Evolutionary conservation across 1,284 basidiomycete species (phyloP).

Genomic region (Gomphus bonarii): DNA sequence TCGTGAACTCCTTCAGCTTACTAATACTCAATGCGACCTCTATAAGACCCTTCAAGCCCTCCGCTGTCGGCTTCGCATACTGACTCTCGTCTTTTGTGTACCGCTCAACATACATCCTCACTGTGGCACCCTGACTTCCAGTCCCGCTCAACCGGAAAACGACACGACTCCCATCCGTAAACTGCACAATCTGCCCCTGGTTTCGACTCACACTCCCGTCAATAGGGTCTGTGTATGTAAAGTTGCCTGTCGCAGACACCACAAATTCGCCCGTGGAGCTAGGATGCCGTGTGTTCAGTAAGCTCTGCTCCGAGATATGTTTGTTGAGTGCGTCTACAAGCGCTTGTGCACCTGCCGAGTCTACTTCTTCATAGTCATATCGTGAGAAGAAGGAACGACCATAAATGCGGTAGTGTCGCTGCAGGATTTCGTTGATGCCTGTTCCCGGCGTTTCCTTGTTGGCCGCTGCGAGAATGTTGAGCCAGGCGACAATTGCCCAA

Average conservation of each 20-base stretch:
- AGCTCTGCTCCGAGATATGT: conserved; percentile 56
- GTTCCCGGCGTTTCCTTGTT: conserved; percentile 40
- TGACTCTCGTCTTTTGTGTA: conserved; percentile 79
- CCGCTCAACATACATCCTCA: conserved; percentile 86
- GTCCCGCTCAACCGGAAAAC: conserved; percentile 96
- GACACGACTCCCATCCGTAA: conserved; percentile 86
- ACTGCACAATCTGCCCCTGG: conserved; percentile 91
- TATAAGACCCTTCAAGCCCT: conserved; percentile 90
- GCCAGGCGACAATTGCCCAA: conserved; percentile 96
- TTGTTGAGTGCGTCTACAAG: conserved; percentile 75
- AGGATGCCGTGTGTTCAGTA: conserved; percentile 57
- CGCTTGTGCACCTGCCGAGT: conserved; percentile 80
- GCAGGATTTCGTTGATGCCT: conserved; percentile 84
- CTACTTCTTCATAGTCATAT: conserved; percentile 98
- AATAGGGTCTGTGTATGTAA: conserved; percentile 96
- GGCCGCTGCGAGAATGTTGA: conserved; percentile 92
- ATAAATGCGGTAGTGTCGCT: conserved; percentile 84
- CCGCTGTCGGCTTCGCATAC: conserved; percentile 70
- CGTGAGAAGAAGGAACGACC: conserved; percentile 97
- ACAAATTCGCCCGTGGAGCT: conserved; percentile 69
- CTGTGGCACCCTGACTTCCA: conserved; percentile 91
- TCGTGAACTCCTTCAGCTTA: conserved; percentile 80
- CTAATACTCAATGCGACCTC: conserved; percentile 83
- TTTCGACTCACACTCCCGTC: conserved; percentile 90
- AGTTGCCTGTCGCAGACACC: conserved; percentile 76